These are phyloP conservation scores for Takashimella tepidaria DNA, from an alignment of 1,284 basidiomycete species.

Conservation along the genomic window DNA sequence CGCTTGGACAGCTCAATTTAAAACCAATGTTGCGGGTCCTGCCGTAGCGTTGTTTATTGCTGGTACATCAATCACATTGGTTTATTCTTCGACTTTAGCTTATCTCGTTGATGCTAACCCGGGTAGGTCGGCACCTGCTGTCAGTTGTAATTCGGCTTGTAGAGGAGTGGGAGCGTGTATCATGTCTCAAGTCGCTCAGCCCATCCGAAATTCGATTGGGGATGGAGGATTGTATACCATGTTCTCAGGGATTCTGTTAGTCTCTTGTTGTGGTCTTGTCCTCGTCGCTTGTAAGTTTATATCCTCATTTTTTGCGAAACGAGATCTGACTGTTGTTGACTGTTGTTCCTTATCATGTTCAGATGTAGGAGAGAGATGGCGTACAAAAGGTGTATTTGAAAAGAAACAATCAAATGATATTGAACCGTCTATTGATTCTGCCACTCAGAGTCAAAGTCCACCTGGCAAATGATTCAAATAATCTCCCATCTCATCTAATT, in stretches of 20 bases:
- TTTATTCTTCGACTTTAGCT: slow-evolving; percentile 47
- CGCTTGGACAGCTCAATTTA: slow-evolving; percentile 67
- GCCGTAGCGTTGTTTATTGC: slow-evolving; percentile 57
- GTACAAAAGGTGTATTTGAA: too few relatives aligned
- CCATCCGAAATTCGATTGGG: slow-evolving; percentile 52
- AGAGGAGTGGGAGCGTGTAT: slow-evolving; percentile 41
- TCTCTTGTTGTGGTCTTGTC: slow-evolving; percentile 39
- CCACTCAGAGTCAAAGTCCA: too few relatives aligned
- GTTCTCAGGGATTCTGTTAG: slow-evolving; percentile 59
- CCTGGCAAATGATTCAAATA: too few relatives aligned
- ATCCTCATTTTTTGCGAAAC: too few relatives aligned
- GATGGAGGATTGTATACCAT: slow-evolving; percentile 71
- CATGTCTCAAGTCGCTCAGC: slow-evolving; percentile 42
- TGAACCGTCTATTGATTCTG: too few relatives aligned
- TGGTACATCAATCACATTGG: slow-evolving; percentile 64
- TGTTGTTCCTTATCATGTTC: too few relatives aligned
- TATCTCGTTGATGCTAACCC: slow-evolving; percentile 66
- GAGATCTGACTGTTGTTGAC: too few relatives aligned
- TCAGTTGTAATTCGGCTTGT: slow-evolving; percentile 42
- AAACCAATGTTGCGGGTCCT: slow-evolving; percentile 57
- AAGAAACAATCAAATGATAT: too few relatives aligned
- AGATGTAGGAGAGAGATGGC: too few relatives aligned
- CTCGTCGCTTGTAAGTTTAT: slow-evolving; percentile 25
- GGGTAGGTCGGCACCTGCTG: slow-evolving; percentile 37
- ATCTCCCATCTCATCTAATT: too few relatives aligned